Base-by-base conservation (phyloP, 495 filamentous ascomycete species). In the Neurospora africana region DNA sequence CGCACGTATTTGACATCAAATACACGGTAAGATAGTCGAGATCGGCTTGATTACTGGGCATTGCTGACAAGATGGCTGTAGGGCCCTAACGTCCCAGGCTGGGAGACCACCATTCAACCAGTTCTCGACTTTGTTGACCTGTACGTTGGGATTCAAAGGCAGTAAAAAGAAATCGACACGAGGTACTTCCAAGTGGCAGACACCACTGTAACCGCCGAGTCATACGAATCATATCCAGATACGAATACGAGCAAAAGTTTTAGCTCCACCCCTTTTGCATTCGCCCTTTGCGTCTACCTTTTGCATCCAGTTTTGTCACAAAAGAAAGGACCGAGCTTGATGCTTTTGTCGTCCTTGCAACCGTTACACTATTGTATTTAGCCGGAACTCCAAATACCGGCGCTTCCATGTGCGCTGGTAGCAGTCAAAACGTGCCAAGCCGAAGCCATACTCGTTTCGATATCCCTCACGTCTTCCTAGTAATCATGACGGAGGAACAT, bases 1-100 rank as follows among this genome's bases (percentile, higher is more conserved):
- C 39, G 17, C 78, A 79, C 71, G 74, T 75, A 21, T 78, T 75
- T 70, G 78, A 79, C 41, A 21, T 61, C 0, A 78, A 78, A 74
- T 79, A 76, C 41, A 79, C 74, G 58, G 78, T 79, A 65, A 74
- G 73, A 40, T 33, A 0, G 4, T 5, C 10, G 0, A 17, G 5
- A 6, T 0, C 19, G 17, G 19, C 35, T 36, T 21, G 0, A 15
- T 7, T 11, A 67, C 43, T 27, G 41, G 5, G 39, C 8, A 33
- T 71, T 36, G 38, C 36, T 61, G n/a, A 68, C 27, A 37, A 3
- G 2, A 15, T 27, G n/a, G 13, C 27, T 11, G 19, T 43, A 78
- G 74, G 47, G 70, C 8, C 70, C 75, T 0, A 65, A 71, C 9
- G 74, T 79, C 5, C 69, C 70, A 0, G 77, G 77, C 0, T 79